A percentile compares a stretch with the other conserved stretches of the same genome.
Evolutionary conservation across 2,329 filamentous ascomycete genomes (phyloP).

Genomic region (Thielaviopsis musarum): DNA sequence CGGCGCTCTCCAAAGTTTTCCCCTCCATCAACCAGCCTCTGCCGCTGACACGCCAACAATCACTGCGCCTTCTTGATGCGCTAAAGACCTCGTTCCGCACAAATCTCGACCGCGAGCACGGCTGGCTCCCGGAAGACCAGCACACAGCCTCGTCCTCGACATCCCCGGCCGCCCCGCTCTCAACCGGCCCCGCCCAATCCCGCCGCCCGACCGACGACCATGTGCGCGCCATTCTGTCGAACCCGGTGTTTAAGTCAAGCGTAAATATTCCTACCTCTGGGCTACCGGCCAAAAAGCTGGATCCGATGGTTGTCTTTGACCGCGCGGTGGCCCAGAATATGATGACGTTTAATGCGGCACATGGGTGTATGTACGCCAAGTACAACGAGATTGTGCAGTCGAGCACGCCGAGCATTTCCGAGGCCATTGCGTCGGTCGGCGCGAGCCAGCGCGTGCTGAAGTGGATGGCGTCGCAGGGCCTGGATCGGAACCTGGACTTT

Average conservation of each 20-base stretch:
- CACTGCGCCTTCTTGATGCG: slow-evolving; percentile 36
- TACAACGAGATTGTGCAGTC: slow-evolving; percentile 23
- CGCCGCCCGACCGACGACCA: slow-evolving; percentile 30
- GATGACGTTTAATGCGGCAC: slow-evolving; percentile 36
- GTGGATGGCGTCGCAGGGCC: slow-evolving; percentile 36
- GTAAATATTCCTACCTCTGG: slow-evolving; percentile 14
- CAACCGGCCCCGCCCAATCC: slow-evolving; percentile 8
- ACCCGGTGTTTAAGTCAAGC: slow-evolving; percentile 34
- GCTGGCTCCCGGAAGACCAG: slow-evolving; percentile 22
- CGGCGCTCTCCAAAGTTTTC: slow-evolving; percentile 19
- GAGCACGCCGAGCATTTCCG: slow-evolving; percentile 18
- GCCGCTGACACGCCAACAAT: slow-evolving; percentile 31
- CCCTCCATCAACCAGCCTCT: slow-evolving; percentile 34
- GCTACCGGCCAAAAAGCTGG: slow-evolving; percentile 16
- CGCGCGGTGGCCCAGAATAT: slow-evolving; percentile 37
- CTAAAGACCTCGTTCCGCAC: slow-evolving; percentile 40
- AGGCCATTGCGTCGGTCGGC: slow-evolving; percentile 24
- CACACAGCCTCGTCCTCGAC: slow-evolving; percentile 1
- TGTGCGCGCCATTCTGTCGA: slow-evolving; percentile 38
- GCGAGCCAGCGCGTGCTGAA: slow-evolving; percentile 31
- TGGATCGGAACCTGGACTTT: slow-evolving; percentile 30
- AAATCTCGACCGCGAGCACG: slow-evolving; percentile 41
- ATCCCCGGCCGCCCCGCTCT: slow-evolving; percentile 10
- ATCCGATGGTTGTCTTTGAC: slow-evolving; percentile 39
- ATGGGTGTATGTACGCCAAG: slow-evolving; percentile 35